These are phyloP conservation scores for Gremmenia infestans DNA, from an alignment of 2,329 filamentous ascomycete genomes.

Conservation along the genomic window DNA sequence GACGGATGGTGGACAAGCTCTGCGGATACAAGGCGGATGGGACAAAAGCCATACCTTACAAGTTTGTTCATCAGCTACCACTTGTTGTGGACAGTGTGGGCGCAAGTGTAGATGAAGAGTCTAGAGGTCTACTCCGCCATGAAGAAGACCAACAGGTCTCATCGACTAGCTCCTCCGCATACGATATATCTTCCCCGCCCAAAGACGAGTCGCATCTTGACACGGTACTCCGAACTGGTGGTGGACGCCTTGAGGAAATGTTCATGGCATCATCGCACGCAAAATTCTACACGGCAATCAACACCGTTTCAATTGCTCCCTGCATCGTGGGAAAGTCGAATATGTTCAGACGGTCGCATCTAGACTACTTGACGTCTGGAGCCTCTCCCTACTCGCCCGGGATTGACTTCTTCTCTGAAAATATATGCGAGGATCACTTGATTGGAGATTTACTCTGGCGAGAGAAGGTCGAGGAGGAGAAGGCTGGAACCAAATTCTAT, in stretches of 20 bases:
- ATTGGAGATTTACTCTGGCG: constrained; percentile 92
- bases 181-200: constrained; percentile 25
- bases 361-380: constrained; percentile 62
- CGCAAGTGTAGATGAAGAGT: constrained; percentile 22
- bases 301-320: constrained; percentile 82
- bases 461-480: constrained; percentile 48
- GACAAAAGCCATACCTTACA: constrained; percentile 56
- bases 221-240: constrained; percentile 43
- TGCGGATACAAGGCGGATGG: constrained; percentile 59
- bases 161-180: constrained; percentile 30
- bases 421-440: constrained; percentile 96
- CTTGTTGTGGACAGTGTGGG: constrained; percentile 73
- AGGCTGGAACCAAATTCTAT: constrained; percentile 44
- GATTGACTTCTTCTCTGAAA: constrained; percentile 88
- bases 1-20: constrained; percentile 84
- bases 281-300: constrained; percentile 98
- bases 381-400: constrained; percentile 50
- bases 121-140: constrained; percentile 21
- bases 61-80: constrained; percentile 93
- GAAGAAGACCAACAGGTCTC: constrained; percentile 19
- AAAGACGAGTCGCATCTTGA: constrained; percentile 21
- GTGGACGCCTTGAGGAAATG: constrained; percentile 85
- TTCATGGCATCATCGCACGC: constrained; percentile 92
- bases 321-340: constrained; percentile 97
- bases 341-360: constrained; percentile 93